Percentiles rank a stretch among this genome's conserved stretches.
phyloP scores from a whole-genome alignment of 768 basidiomycete genomes.

The Mycena polygramma region DNA sequence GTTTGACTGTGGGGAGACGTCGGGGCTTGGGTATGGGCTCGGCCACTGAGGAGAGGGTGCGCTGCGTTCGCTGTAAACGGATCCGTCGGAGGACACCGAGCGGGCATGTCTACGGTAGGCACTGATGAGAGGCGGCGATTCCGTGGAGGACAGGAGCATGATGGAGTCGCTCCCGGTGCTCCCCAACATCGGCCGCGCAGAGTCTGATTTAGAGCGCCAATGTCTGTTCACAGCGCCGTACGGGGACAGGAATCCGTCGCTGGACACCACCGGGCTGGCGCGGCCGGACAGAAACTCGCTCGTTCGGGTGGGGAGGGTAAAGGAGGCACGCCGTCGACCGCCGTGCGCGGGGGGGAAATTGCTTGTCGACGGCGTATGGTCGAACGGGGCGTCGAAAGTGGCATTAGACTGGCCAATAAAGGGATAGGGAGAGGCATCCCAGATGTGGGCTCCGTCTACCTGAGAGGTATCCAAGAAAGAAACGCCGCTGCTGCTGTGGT shows the following conservation, averaged over 20 bases:
- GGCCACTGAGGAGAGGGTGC: not conserved
- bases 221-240: not conserved
- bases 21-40: constrained; percentile 78
- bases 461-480: not conserved
- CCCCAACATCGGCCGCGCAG: too few relatives aligned
- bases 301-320: not conserved
- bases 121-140: not conserved
- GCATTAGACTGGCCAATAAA: not conserved
- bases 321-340: not conserved
- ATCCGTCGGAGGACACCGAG: not conserved
- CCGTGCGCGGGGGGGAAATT: not conserved
- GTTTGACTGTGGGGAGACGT: constrained; percentile 69
- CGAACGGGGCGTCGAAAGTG: not conserved
- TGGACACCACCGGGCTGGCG: too few relatives aligned
- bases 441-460: not conserved
- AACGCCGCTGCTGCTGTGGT: not conserved
- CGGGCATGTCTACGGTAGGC: not conserved
- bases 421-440: not conserved
- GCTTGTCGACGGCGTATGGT: not conserved
- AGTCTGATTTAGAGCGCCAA: not conserved
- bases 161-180: not conserved
- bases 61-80: not conserved
- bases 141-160: not conserved
- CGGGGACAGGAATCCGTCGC: not conserved
- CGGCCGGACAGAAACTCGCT: not conserved